Conservation (phyloP, 176 grass and related monocot genomes). For the Phragmites australis region DNA sequence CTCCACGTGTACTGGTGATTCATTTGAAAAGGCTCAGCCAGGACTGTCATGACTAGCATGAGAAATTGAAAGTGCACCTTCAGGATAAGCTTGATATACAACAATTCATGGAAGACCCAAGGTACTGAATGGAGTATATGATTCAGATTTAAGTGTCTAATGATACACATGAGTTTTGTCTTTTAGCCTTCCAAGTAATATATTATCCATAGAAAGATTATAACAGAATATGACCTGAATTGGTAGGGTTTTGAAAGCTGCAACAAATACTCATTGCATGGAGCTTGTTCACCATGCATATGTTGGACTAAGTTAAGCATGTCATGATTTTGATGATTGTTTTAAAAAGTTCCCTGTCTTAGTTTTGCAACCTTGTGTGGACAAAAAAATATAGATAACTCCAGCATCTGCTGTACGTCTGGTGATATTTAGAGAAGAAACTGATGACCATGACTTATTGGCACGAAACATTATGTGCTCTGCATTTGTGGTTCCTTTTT, state of each 20-base stretch:
- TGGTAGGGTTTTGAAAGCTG: slow-evolving; percentile 9
- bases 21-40: slow-evolving; percentile 96
- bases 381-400: too few species aligned
- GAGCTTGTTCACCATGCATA: not conserved
- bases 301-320: not conserved
- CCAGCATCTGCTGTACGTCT: not conserved
- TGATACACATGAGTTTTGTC: not conserved
- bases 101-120: slow-evolving; percentile 50
- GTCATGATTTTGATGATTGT: not conserved
- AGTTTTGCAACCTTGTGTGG: too few species aligned
- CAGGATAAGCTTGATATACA: not conserved
- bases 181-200: not conserved
- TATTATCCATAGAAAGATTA: not conserved
- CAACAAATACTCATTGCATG: not conserved
- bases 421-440: not conserved
- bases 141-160: not conserved
- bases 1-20: slow-evolving; percentile 72
- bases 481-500: not conserved
- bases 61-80: slow-evolving; percentile 38
- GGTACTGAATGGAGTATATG: slow-evolving; percentile 44
- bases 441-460: not conserved
- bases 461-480: not conserved
- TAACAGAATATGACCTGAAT: not conserved
- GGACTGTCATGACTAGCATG: slow-evolving; percentile 71
- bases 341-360: not conserved